Conservation (phyloP, 371 early-diverging fungal species). For the Actinomortierella ambigua region DNA sequence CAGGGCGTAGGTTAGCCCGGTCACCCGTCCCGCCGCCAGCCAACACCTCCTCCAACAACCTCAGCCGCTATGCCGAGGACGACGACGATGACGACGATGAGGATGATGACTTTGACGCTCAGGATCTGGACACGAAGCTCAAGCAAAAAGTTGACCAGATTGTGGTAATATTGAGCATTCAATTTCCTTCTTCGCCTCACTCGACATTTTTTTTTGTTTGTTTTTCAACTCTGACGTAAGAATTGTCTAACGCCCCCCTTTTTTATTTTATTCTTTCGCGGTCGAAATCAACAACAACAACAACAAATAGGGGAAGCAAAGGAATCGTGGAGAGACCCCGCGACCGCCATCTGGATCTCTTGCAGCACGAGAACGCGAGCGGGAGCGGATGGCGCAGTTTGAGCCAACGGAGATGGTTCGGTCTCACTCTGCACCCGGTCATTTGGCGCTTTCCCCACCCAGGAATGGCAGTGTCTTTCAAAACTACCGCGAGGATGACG, state of each 20-base stretch:
- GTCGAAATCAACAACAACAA: neutral
- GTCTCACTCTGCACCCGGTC: constrained; percentile 28
- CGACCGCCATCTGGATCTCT: too few species aligned
- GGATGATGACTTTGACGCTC: constrained; percentile 17
- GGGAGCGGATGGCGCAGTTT: too few species aligned
- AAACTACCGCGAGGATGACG: constrained; percentile 44
- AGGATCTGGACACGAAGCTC: constrained; percentile 19
- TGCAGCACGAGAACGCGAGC: too few species aligned
- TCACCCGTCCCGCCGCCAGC: neutral
- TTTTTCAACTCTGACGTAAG: too few species aligned
- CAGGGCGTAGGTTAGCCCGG: constrained; percentile 6
- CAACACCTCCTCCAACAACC: neutral
- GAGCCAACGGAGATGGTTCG: constrained; percentile 28
- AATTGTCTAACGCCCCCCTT: too few species aligned
- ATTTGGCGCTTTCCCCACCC: constrained; percentile 17
- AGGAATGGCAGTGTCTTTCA: constrained; percentile 23
- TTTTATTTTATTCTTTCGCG: too few species aligned
- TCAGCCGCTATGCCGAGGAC: neutral
- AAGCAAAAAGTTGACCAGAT: constrained; percentile 3
- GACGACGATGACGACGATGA: constrained; percentile 14
- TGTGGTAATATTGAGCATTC: too few species aligned
- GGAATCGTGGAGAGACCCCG: too few species aligned
- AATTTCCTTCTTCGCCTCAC: too few species aligned
- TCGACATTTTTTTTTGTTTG: too few species aligned
- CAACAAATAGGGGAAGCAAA: neutral